A percentile compares a stretch with the other conserved stretches of the same genome.
Conservation (phyloP, 805 yeast genomes). For the Starmerella tilneyi region DNA sequence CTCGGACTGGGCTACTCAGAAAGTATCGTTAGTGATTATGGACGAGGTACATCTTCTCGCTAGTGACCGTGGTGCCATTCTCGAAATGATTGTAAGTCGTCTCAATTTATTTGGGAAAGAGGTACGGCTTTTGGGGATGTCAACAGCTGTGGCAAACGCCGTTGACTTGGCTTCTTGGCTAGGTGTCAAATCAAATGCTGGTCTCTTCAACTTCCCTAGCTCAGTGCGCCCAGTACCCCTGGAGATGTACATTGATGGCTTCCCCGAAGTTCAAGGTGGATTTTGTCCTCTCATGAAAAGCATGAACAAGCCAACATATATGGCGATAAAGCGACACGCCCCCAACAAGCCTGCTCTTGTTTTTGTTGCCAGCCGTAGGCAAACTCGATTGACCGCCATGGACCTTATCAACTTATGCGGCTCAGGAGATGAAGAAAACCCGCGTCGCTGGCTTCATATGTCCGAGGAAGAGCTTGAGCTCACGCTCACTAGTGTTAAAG, state of each 20-base stretch:
- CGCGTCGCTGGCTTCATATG: conserved; percentile 58
- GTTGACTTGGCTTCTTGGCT: conserved; percentile 81
- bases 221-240: conserved; percentile 79
- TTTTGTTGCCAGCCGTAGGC: conserved; percentile 78
- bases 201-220: conserved; percentile 68
- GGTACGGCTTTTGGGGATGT: conserved; percentile 62
- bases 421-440: conserved; percentile 44
- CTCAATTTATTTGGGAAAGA: conserved; percentile 60
- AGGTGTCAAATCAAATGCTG: conserved; percentile 46
- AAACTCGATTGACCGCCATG: conserved; percentile 68
- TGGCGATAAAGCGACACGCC: conserved; percentile 86
- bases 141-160: conserved; percentile 80
- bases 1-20: conserved; percentile 66
- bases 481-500: conserved; percentile 50
- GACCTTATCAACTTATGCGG: conserved; percentile 73
- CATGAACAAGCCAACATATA: conserved; percentile 81
- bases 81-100: conserved; percentile 82
- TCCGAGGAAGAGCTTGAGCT: conserved; percentile 50
- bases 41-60: conserved; percentile 79
- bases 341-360: conserved; percentile 73
- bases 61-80: conserved; percentile 75
- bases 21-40: conserved; percentile 67
- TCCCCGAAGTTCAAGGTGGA: conserved; percentile 61
- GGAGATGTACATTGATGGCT: conserved; percentile 80
- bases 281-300: conserved; percentile 79